Conservation (phyloP, 2,329 filamentous ascomycete species). For the Colletotrichum eleusines region DNA sequence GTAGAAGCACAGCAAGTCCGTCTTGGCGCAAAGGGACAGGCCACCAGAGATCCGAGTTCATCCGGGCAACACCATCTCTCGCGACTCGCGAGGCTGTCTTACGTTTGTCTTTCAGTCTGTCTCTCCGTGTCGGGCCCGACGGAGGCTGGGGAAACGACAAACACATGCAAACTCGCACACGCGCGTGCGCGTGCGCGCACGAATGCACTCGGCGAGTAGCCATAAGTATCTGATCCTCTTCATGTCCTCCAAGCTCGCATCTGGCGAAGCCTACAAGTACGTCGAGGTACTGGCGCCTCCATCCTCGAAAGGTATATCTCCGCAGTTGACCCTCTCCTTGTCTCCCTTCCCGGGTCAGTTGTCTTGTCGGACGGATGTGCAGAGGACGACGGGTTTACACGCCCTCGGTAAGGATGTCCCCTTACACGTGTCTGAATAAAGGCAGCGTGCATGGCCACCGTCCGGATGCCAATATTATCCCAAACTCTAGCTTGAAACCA, state of each 20-base stretch:
- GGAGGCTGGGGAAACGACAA: neutral
- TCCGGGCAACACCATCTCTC: neutral
- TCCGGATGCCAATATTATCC: neutral
- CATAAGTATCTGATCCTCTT: neutral
- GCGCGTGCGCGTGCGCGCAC: too few relatives aligned
- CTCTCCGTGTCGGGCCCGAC: neutral
- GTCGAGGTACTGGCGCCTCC: neutral
- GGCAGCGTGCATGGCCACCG: neutral
- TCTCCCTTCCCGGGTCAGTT: neutral
- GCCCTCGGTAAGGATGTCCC: too few relatives aligned
- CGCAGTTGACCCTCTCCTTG: neutral
- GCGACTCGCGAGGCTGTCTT: neutral
- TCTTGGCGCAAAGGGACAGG: constrained; percentile 37
- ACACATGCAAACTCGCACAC: neutral
- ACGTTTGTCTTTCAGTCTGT: neutral
- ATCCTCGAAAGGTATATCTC: neutral
- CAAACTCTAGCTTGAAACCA: neutral
- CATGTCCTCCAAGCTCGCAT: neutral
- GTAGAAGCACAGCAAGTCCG: neutral
- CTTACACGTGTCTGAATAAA: neutral
- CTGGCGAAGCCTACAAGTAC: neutral
- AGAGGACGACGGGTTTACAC: neutral
- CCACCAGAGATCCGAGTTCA: neutral
- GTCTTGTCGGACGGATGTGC: neutral
- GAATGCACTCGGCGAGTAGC: neutral